Evolutionary conservation across 2,329 filamentous ascomycete genomes (phyloP).

Genomic region (Trichophyton equinum): DNA sequence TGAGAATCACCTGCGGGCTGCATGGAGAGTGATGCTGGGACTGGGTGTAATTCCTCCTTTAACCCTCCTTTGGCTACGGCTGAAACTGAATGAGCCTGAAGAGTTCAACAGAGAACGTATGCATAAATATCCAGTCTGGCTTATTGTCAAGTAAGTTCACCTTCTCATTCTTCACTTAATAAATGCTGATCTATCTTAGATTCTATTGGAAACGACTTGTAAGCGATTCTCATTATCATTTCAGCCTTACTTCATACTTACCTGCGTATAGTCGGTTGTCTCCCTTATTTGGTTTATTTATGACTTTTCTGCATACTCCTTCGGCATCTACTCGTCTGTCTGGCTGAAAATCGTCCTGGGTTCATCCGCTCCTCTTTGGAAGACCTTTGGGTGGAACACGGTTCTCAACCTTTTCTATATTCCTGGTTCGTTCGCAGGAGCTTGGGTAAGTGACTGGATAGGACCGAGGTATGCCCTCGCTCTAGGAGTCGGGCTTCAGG

Average conservation of each 20-base stretch:
- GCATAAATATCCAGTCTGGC: constrained; percentile 43
- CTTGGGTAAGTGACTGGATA: constrained; percentile 63
- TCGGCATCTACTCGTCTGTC: constrained; percentile 69
- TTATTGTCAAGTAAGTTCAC: constrained; percentile 38
- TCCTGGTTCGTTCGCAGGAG: constrained; percentile 66
- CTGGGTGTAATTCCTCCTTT: constrained; percentile 68
- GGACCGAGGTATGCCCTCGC: constrained; percentile 65
- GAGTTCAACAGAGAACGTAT: constrained; percentile 62
- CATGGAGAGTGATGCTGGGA: constrained; percentile 72
- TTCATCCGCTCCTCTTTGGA: constrained; percentile 51
- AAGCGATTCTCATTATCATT: constrained; percentile 9
- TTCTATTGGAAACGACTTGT: constrained; percentile 65
- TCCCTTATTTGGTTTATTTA: constrained; percentile 76
- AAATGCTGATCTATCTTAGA: constrained; percentile 43
- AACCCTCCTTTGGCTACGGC: constrained; percentile 55
- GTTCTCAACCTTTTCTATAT: constrained; percentile 83
- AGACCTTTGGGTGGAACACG: constrained; percentile 76
- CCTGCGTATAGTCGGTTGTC: constrained; percentile 39
- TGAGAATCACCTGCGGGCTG: constrained; percentile 54
- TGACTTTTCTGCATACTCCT: constrained; percentile 74
- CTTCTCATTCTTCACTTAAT: constrained; percentile 25
- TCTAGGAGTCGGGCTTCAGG: constrained; percentile 59
- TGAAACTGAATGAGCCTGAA: constrained; percentile 65
- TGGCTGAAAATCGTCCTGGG: constrained; percentile 49
- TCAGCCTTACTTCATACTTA: constrained; percentile 1